Conservation (phyloP, 2,329 filamentous ascomycete species). For the Fusarium phyllophilum region DNA sequence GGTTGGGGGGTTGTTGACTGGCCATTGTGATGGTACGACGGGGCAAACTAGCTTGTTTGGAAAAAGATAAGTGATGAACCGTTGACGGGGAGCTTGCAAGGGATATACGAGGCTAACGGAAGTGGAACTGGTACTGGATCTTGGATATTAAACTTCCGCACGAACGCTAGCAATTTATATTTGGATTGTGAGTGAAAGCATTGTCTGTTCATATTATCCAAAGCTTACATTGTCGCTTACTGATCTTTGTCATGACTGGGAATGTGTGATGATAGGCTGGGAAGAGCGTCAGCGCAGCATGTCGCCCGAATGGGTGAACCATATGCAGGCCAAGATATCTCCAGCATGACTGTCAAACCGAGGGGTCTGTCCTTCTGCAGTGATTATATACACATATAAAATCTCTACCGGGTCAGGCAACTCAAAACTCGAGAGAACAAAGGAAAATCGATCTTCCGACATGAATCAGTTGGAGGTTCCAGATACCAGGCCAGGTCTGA, state of each 20-base stretch:
- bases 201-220: neutral
- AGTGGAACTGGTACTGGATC: neutral
- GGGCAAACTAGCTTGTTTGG: neutral
- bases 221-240: constrained; percentile 1
- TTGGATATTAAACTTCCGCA: neutral
- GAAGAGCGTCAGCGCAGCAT: neutral
- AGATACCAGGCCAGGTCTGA: rapidly evolving
- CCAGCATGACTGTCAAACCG: too few relatives aligned
- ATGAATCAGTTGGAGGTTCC: rapidly evolving
- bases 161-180: neutral
- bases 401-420: neutral
- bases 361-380: rapidly evolving
- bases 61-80: neutral
- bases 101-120: neutral
- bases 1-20: neutral
- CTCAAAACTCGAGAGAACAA: rapidly evolving
- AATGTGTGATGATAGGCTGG: neutral
- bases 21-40: neutral
- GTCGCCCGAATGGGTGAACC: rapidly evolving
- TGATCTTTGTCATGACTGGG: neutral
- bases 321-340: neutral
- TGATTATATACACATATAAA: neutral
- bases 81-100: neutral
- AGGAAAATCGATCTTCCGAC: neutral
- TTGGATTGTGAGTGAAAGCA: neutral